Percentiles rank a stretch among this genome's conserved stretches.
Evolutionary conservation across 352 stramenopile species (phyloP).

Genomic region (Stephanocyclus meneghinianus): DNA sequence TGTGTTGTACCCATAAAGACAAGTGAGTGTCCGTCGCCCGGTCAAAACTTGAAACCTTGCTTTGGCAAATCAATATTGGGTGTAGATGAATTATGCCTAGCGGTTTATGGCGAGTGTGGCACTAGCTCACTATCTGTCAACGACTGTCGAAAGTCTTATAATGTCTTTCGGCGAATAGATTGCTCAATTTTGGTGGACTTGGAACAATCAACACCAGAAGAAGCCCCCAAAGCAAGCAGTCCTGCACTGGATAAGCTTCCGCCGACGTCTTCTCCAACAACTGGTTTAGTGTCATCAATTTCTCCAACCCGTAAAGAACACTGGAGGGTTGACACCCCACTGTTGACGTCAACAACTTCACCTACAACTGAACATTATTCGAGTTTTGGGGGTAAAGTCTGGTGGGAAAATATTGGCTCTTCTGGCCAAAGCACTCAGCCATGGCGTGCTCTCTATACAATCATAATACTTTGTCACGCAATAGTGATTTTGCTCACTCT

Average conservation of each 20-base stretch:
- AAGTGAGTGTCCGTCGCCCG: background rate
- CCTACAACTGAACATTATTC: conserved; percentile 6
- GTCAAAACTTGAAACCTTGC: conserved; percentile 4
- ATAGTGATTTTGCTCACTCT: background rate
- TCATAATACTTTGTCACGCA: background rate
- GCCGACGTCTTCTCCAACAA: background rate
- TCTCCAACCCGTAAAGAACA: background rate
- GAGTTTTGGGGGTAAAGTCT: conserved; percentile 10
- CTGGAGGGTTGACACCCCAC: background rate
- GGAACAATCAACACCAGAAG: background rate
- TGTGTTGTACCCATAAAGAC: conserved; percentile 9
- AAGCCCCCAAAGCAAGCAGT: background rate
- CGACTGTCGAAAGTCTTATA: background rate
- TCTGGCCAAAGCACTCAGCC: background rate
- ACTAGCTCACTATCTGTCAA: conserved; percentile 7
- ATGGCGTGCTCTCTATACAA: background rate
- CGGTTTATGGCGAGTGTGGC: conserved; percentile 10
- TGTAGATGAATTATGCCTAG: conserved; percentile 11
- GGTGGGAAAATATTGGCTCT: conserved; percentile 5
- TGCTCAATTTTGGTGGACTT: conserved; percentile 1
- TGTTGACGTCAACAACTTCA: background rate
- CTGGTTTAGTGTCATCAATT: background rate
- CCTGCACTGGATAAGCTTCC: background rate
- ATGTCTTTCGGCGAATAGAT: conserved; percentile 14
- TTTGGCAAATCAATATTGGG: background rate